These are phyloP conservation scores for Cicer pinnatifidum DNA, from an alignment of 306 rosid genomes.

Conservation along the genomic window DNA sequence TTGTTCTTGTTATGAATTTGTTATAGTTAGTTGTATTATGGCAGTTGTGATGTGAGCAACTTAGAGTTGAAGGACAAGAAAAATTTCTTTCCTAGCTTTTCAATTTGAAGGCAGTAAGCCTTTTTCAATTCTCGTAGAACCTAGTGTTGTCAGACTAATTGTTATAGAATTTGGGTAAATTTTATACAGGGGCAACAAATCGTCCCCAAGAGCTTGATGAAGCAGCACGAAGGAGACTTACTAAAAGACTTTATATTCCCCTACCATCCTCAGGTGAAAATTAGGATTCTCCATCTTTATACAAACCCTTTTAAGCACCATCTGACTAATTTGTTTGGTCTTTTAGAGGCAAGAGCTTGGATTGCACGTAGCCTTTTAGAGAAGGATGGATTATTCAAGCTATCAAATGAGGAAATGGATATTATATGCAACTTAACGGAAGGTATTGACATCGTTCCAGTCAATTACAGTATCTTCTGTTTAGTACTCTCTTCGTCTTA, in stretches of 20 bases:
- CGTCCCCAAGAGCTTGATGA: constrained; percentile 98
- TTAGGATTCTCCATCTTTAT: constrained; percentile 29
- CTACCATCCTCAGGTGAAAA: constrained; percentile 81
- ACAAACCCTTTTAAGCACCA: constrained; percentile 25
- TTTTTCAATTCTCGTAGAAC: constrained; percentile 1
- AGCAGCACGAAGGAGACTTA: constrained; percentile 94
- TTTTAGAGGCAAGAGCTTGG: constrained; percentile 88
- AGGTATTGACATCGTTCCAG: constrained; percentile 56
- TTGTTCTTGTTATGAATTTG: constrained; percentile 15
- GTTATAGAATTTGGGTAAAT: constrained; percentile 35
- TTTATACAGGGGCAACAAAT: constrained; percentile 83
- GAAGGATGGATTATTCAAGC: constrained; percentile 79
- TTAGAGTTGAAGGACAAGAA: background rate
- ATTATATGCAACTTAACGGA: constrained; percentile 71
- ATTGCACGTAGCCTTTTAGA: constrained; percentile 64
- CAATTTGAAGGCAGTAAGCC: constrained; percentile 13
- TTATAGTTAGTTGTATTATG: constrained; percentile 22
- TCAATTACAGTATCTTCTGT: constrained; percentile 38
- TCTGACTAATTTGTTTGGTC: constrained; percentile 47
- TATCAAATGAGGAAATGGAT: constrained; percentile 59
- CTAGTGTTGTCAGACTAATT: constrained; percentile 23
- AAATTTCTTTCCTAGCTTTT: constrained; percentile 13
- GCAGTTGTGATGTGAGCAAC: constrained; percentile 16
- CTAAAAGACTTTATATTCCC: constrained; percentile 90
- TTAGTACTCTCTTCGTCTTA: background rate